A percentile compares a stretch with the other conserved stretches of the same genome.
Conservation (phyloP, 2,329 filamentous ascomycete species). For the Thielaviopsis cerberus region DNA sequence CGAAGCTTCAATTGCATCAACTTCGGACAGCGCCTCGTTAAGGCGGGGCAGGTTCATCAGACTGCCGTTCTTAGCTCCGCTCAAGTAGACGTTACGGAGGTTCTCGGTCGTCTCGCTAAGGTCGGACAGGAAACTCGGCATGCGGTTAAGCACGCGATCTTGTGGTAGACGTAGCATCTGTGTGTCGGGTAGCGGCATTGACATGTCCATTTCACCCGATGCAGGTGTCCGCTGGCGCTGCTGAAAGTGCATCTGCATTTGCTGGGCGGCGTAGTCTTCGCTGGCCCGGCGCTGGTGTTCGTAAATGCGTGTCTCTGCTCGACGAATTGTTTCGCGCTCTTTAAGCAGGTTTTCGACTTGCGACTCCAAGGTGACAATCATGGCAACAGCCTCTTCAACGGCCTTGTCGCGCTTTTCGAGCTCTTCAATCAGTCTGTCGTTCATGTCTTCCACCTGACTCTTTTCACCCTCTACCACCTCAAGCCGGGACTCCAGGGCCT, state of each 20-base stretch:
- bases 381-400: conserved; percentile 48
- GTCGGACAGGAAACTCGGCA: conserved; percentile 49
- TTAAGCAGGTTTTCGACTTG: conserved; percentile 33
- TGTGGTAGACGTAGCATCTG: not conserved
- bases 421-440: conserved; percentile 38
- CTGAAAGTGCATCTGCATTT: not conserved
- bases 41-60: conserved; percentile 28
- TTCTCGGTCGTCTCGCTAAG: conserved; percentile 40
- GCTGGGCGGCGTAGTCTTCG: conserved; percentile 9
- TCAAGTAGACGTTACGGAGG: conserved; percentile 38
- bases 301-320: conserved; percentile 22
- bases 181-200: not conserved
- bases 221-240: not conserved
- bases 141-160: conserved; percentile 26
- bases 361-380: conserved; percentile 49
- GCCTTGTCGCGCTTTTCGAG: conserved; percentile 52
- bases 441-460: conserved; percentile 35
- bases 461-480: conserved; percentile 35
- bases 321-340: conserved; percentile 35
- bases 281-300: conserved; percentile 9
- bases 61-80: conserved; percentile 26
- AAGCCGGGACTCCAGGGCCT: conserved; percentile 37
- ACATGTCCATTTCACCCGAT: not conserved
- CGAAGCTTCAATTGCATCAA: conserved; percentile 7
- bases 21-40: conserved; percentile 9